These are phyloP conservation scores for Psophocarpus tetragonolobus DNA, from an alignment of 306 rosid species.

Conservation along the genomic window DNA sequence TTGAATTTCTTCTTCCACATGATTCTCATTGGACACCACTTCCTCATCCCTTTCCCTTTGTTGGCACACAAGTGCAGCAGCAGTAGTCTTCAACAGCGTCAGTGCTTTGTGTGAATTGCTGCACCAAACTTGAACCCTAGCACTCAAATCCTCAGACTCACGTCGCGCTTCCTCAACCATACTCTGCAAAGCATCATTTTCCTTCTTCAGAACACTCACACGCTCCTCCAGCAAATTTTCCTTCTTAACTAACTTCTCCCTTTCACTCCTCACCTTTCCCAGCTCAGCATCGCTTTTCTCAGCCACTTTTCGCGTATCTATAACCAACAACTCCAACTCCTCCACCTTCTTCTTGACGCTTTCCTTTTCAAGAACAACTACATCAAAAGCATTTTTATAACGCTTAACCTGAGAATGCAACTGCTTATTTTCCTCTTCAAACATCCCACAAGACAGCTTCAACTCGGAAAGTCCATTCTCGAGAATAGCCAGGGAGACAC, in stretches of 20 bases:
- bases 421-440: slow-evolving; percentile 40
- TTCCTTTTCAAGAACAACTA: slow-evolving; percentile 30
- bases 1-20: slow-evolving; percentile 54
- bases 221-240: slow-evolving; percentile 38
- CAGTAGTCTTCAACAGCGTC: slow-evolving; percentile 61
- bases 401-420: slow-evolving; percentile 43
- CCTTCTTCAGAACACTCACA: slow-evolving; percentile 41
- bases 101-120: slow-evolving; percentile 46
- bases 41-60: slow-evolving; percentile 33
- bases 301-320: slow-evolving; percentile 38
- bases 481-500: too few species aligned
- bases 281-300: slow-evolving; percentile 43
- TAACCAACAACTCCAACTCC: slow-evolving; percentile 39
- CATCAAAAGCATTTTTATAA: slow-evolving; percentile 27
- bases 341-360: slow-evolving; percentile 34
- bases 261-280: slow-evolving; percentile 32
- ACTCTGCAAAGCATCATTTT: slow-evolving; percentile 46
- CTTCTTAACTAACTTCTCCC: slow-evolving; percentile 36
- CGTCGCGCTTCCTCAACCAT: slow-evolving; percentile 37
- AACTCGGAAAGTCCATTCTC: slow-evolving; percentile 36
- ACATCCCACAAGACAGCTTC: slow-evolving; percentile 20
- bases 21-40: slow-evolving; percentile 39
- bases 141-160: slow-evolving; percentile 44
- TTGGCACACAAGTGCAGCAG: slow-evolving; percentile 44
- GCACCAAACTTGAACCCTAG: slow-evolving; percentile 44